These are phyloP conservation scores for Schizochytrium sp. DNA, from an alignment of 108 stramenopile genomes.

Conservation along the genomic window DNA sequence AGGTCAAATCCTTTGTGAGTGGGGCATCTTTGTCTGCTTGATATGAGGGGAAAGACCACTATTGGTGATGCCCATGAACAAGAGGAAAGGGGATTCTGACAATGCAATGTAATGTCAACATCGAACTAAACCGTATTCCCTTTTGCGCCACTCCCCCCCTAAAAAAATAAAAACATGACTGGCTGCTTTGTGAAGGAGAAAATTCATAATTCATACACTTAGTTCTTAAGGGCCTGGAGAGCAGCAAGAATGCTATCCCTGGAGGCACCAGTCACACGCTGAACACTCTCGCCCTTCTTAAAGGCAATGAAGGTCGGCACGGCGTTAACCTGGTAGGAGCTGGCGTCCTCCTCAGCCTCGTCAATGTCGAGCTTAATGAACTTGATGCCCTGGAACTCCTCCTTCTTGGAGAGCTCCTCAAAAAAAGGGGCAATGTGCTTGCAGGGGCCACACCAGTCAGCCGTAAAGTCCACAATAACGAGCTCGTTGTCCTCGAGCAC, in stretches of 20 bases:
- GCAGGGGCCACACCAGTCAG: conserved; percentile 76
- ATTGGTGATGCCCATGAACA: too few species aligned
- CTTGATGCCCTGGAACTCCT: conserved; percentile 68
- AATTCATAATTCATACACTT: too few species aligned
- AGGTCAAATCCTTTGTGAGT: too few species aligned
- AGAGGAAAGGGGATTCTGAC: too few species aligned
- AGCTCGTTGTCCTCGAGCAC: conserved; percentile 17
- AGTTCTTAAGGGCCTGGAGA: neutral
- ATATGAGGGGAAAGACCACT: too few species aligned
- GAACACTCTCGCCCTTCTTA: conserved; percentile 26
- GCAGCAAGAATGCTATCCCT: neutral
- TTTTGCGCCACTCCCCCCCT: neutral
- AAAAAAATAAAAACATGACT: neutral
- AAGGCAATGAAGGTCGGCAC: conserved; percentile 57
- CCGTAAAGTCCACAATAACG: conserved; percentile 63
- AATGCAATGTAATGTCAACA: too few species aligned
- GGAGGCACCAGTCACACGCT: conserved; percentile 3
- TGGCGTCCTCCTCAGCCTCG: conserved; percentile 47
- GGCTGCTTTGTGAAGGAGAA: too few species aligned
- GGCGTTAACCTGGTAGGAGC: neutral
- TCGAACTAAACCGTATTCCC: too few species aligned
- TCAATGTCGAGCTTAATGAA: conserved; percentile 73
- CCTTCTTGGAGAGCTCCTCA: conserved; percentile 62
- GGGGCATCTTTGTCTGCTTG: too few species aligned
- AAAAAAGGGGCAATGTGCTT: conserved; percentile 70